Percentiles rank a stretch among this genome's conserved stretches.
phyloP scores from a whole-genome alignment of 768 basidiomycete species.

The Trametes cingulata region DNA sequence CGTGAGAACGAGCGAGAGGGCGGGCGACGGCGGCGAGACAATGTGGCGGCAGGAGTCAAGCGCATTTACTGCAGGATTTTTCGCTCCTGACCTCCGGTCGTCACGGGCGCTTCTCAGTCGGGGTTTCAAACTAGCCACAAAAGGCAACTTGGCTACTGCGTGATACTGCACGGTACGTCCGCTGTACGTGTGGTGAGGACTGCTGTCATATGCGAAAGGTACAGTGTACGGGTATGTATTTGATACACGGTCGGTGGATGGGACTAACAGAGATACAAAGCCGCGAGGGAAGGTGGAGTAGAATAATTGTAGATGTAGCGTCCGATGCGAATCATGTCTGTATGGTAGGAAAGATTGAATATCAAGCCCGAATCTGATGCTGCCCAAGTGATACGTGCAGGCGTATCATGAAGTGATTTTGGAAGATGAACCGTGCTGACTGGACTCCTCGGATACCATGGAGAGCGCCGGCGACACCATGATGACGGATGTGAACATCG shows the following conservation, averaged over 20 bases:
- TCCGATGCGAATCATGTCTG: background rate
- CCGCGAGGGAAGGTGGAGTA: background rate
- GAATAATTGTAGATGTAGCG: background rate
- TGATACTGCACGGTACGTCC: too few species aligned
- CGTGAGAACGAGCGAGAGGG: background rate
- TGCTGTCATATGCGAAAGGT: too few species aligned
- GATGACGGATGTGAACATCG: constrained; percentile 25
- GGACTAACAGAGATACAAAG: too few species aligned
- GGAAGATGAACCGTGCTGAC: background rate
- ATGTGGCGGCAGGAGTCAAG: constrained; percentile 14
- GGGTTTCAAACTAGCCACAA: constrained; percentile 3
- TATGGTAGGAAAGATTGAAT: too few species aligned
- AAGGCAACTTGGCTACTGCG: too few species aligned
- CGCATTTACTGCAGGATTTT: constrained; percentile 12
- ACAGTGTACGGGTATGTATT: too few species aligned
- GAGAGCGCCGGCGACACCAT: constrained; percentile 24
- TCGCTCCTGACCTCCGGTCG: background rate
- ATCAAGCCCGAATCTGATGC: background rate
- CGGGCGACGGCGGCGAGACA: background rate
- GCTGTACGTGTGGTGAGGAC: too few species aligned
- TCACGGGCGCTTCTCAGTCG: constrained; percentile 4
- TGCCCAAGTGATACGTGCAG: background rate
- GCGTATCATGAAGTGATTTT: background rate
- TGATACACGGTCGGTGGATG: too few species aligned
- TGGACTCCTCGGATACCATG: constrained; percentile 19